Base-by-base conservation (phyloP, 768 basidiomycete genomes). In the Phlegmacium glaucopus region DNA sequence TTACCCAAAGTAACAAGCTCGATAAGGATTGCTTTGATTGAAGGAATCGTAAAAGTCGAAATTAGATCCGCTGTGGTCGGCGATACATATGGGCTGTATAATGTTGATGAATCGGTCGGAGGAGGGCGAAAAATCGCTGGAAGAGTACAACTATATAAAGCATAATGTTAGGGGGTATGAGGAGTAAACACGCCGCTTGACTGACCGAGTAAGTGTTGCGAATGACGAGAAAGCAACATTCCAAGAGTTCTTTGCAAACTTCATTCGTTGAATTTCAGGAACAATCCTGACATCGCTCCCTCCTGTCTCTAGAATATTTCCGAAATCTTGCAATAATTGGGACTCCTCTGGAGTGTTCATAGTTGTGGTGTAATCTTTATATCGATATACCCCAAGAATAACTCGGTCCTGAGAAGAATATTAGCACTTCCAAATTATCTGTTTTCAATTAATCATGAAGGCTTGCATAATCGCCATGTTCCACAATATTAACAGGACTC, bases 241-340 rank as follows among this genome's bases (percentile, higher is more conserved):
- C 83, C 78, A 83, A 39, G 83, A 72, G 53, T 83, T 83, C 66
- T 86, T 86, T 2, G 64, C 52, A 50, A 77, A 86, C 57, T 83
- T 85, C 52, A 69, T 60, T 11, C 81, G 71, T 56, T 83, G 83
- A n/a, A 85, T 79, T 51, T 85, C 80, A 13, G 78, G 69, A 10
- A 74, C 75, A 44, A 81, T 67, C 0, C 54, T 69, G 15, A 75
- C 60, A 70, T 67, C 32, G 68, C 74, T 5, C 81, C 82, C 15
- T n/a, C 81, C 81, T 8, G 60, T 57, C 42, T 64, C 58, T 4
- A 85, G 61, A 9, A 83, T 61, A 9, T 52, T 51, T 0, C 68
- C 68, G 43, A 85, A 67, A 34, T 75, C 79, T 13, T 67, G 49
- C 22, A 83, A 64, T 4, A 78, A 49, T 2, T 59, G 60, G 6